phyloP scores from a whole-genome alignment of 1,284 basidiomycete species.

The Apiotrichum laibachii region DNA sequence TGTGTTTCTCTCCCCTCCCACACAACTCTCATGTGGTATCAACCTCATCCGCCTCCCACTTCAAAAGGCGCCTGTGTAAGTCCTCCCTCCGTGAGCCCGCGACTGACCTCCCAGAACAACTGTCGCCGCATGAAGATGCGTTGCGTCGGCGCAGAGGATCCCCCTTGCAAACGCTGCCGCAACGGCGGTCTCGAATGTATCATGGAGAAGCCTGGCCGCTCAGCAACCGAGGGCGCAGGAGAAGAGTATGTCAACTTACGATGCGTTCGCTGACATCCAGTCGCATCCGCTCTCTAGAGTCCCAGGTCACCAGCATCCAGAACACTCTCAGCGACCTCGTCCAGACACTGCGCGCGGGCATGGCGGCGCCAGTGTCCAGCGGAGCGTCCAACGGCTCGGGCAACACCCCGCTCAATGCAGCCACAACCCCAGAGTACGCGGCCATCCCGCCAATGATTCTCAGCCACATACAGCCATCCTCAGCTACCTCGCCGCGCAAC shows the following conservation, averaged over 20 bases:
- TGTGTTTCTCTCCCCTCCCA: too few relatives aligned
- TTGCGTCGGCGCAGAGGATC: conserved; percentile 72
- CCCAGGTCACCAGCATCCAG: conserved; percentile 77
- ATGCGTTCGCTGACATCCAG: conserved; percentile 51
- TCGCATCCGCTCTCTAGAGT: conserved; percentile 80
- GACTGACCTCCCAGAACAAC: conserved; percentile 36
- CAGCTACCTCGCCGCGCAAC: not conserved
- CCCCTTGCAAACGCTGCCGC: conserved; percentile 85
- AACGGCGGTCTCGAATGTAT: conserved; percentile 82
- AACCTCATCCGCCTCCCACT: not conserved
- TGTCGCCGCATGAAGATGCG: conserved; percentile 60
- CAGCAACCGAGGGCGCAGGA: conserved; percentile 57
- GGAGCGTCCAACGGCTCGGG: conserved; percentile 27
- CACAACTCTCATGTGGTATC: too few relatives aligned
- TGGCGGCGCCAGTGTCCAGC: conserved; percentile 11
- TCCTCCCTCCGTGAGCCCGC: conserved; percentile 2
- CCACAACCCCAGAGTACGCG: conserved; percentile 26
- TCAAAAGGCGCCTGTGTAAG: conserved; percentile 44
- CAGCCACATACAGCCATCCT: not conserved
- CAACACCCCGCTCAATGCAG: conserved; percentile 23
- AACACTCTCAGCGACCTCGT: conserved; percentile 74
- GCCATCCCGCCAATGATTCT: not conserved
- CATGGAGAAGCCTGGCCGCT: conserved; percentile 85
- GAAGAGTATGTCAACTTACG: conserved; percentile 60
- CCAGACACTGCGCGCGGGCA: conserved; percentile 47